Evolutionary conservation across 2,329 filamentous ascomycete species (phyloP), one percentile per base, ranked within the genome.

Genomic region (Alternaria rosae): DNA sequence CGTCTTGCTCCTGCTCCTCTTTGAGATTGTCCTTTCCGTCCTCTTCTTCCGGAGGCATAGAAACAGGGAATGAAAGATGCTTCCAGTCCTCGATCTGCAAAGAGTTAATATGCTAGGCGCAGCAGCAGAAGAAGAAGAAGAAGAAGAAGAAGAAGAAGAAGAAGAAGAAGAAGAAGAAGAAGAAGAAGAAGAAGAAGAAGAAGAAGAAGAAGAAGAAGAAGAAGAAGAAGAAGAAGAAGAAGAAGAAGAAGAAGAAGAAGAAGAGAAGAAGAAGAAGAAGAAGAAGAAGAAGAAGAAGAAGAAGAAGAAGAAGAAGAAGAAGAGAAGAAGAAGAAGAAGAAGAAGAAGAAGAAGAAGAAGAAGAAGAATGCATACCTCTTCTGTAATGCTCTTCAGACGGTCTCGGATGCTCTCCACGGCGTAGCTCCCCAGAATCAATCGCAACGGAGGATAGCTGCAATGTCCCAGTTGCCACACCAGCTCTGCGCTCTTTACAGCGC

Each of bases 371-470:
- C 73, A 70, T 68, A 96, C 87, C 82, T 99, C 95, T 79, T 98
- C 95, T 12, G 94, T 97, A 42, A 98, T 92, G 64, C 91, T 94
- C 68, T 93, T 87, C 74, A 98, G 81, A 20, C 94, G 86, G 81
- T 99, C 95, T 15, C 95, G 85, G 53, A 98, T 96, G 78, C 94
- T 97, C 79, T 99, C 94, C 38, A 98, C 94, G 1, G 95, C 94
- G 81, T 97, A 98, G 67, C 90, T 96, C 0, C 95, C 95, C 23
- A 98, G 80, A n/a, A 97, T 82, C 61, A 99, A 81, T 32, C 95
- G 84, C 66, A 98, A 78, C 0, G 95, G 95, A 52, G 95, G 95
- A 76, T 93, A 97, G n/a, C 89, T 91, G 81, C 94, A 98, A 82
- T 98, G 95, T 0, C 91, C 95, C 44, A 98, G 82, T 82, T 97